Conservation (phyloP, 805 yeast species). For the Maudiozyma bulderi region DNA sequence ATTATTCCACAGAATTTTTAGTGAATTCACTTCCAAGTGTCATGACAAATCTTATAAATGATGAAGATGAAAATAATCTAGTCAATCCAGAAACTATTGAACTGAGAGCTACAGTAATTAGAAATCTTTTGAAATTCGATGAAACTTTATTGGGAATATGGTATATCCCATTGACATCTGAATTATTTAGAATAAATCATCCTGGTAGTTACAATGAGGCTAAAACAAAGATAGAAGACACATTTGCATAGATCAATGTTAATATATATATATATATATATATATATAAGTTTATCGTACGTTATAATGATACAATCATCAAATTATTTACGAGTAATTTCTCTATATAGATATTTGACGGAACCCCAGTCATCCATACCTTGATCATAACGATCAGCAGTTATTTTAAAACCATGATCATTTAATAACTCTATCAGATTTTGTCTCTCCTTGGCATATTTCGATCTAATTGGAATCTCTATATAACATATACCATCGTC, state of each 20-base stretch:
- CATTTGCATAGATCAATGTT: conserved; percentile 1
- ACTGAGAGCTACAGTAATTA: conserved; percentile 16
- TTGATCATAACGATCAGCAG: conserved; percentile 36
- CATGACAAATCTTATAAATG: conserved; percentile 18
- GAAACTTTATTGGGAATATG: conserved; percentile 15
- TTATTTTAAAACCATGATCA: conserved; percentile 23
- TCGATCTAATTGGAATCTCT: conserved; percentile 66
- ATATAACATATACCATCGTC: conserved; percentile 40
- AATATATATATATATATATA: neutral
- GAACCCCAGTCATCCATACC: conserved; percentile 86
- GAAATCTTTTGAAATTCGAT: conserved; percentile 14
- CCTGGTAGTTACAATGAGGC: neutral
- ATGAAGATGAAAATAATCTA: conserved; percentile 9
- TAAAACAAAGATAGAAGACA: conserved; percentile 8
- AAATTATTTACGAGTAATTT: conserved; percentile 10
- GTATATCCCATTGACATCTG: conserved; percentile 17
- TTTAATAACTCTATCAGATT: conserved; percentile 47
- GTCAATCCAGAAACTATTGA: conserved; percentile 20
- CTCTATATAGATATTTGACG: conserved; percentile 42
- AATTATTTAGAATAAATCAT: conserved; percentile 6
- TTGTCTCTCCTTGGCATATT: conserved; percentile 56
- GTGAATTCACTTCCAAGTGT: conserved; percentile 17
- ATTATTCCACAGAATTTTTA: conserved; percentile 13
- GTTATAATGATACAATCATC: neutral
- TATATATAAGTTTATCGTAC: neutral